A percentile compares a stretch with the other conserved stretches of the same genome.
Evolutionary conservation across 345 rosid genomes (phyloP).

Genomic region (Toxicodendron radicans): DNA sequence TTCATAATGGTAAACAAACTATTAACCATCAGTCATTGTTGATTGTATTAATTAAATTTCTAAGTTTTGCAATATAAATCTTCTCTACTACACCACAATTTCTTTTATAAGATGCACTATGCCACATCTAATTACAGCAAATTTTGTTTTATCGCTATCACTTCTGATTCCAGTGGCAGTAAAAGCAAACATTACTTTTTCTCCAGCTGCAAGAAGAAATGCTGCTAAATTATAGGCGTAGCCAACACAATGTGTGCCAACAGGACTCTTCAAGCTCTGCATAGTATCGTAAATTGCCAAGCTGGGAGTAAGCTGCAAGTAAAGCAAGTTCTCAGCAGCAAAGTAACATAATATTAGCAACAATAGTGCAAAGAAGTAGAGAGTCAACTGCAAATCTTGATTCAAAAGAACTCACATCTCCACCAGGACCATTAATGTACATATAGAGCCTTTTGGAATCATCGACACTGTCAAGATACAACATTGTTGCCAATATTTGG

Average conservation of each 20-base stretch:
- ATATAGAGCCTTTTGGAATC: slow-evolving; percentile 63
- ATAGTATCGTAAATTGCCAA: slow-evolving; percentile 82
- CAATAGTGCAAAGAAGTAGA: background rate
- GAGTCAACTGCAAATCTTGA: slow-evolving; percentile 7
- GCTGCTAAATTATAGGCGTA: slow-evolving; percentile 84
- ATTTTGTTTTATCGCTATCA: background rate
- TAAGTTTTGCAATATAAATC: background rate
- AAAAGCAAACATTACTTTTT: slow-evolving; percentile 53
- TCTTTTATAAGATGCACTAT: background rate
- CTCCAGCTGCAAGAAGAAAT: slow-evolving; percentile 85
- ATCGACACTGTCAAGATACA: slow-evolving; percentile 85
- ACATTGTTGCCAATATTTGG: slow-evolving; percentile 84
- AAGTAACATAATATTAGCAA: slow-evolving; percentile 1
- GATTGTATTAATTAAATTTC: background rate
- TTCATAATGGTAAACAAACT: background rate
- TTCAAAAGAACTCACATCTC: slow-evolving; percentile 63
- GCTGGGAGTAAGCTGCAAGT: slow-evolving; percentile 75
- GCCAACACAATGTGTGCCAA: slow-evolving; percentile 76
- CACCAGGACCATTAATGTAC: slow-evolving; percentile 83
- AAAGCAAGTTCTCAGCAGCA: slow-evolving; percentile 16
- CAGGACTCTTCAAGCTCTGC: slow-evolving; percentile 80
- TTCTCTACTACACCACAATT: background rate
- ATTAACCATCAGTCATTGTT: background rate
- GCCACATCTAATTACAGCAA: background rate
- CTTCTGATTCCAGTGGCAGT: background rate